phyloP scores from a whole-genome alignment of 2,329 filamentous ascomycete genomes.

The Colletotrichum gloeosporioides region DNA sequence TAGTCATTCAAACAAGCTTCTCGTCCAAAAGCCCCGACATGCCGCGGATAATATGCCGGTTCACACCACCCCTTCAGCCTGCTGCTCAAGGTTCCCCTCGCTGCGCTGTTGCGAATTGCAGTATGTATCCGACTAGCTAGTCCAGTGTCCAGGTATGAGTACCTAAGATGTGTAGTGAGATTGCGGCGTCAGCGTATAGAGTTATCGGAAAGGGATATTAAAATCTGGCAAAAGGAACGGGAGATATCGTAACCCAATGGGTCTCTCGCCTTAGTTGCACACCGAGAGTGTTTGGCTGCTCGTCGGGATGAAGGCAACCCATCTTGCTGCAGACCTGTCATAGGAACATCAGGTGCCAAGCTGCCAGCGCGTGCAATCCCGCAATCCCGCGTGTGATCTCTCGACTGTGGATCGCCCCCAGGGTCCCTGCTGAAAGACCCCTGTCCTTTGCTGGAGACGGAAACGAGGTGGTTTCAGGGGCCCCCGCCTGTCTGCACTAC shows the following conservation, averaged over 20 bases:
- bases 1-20: neutral
- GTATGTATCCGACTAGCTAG: neutral
- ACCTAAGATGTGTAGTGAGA: neutral
- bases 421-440: neutral
- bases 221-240: neutral
- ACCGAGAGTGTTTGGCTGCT: neutral
- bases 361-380: conserved; percentile 16
- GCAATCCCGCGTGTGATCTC: conserved; percentile 14
- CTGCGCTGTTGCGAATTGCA: neutral
- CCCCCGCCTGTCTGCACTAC: neutral
- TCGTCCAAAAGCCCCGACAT: neutral
- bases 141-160: neutral
- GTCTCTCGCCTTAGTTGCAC: neutral
- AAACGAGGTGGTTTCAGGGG: neutral
- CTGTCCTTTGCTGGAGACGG: neutral
- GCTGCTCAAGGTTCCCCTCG: neutral
- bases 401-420: conserved; percentile 3
- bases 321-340: conserved; percentile 5
- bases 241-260: neutral
- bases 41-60: neutral
- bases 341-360: conserved; percentile 16
- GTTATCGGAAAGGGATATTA: neutral
- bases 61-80: neutral
- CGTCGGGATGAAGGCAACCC: neutral
- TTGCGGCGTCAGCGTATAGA: neutral